Base-by-base conservation (phyloP, 352 stramenopile genomes). In the Phytophthora sp. region DNA sequence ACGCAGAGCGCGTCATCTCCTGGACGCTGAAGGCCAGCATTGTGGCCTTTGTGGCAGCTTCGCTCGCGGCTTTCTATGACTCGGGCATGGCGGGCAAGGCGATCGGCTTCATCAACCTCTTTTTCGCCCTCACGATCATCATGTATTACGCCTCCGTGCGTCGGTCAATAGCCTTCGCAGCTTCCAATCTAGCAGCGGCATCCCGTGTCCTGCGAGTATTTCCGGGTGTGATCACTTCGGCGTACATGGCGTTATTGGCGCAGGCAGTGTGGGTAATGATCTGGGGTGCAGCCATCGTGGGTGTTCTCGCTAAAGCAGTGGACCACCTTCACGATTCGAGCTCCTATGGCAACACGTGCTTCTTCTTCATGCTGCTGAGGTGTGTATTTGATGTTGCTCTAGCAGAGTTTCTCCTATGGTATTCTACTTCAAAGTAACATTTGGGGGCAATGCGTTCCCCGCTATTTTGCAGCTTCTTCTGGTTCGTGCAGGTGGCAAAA, bases 361-460 rank as follows among this genome's bases (percentile, higher is more conserved):
- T 94, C 46, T 95, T 96, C 69, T 90, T 94, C 57, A 88, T 96
- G 71, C 69, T 96, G 18, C 69, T 96, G 11, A 96, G 88, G 88
- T 94, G 68, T 5, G 41, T 30, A 44, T 18, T 5, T 20, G 27
- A 0, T 52, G 7, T 35, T 41, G 16, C 24, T 8, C 5, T 42
- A 27, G 23, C 2, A 55, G 4, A 21, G 1, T 59, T 27, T 49
- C 11, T 16, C 51, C 23, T 11, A 38, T 21, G 11, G 6, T 6
- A 18, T 30, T 27, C 13, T n/a, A n/a, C n/a, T n/a, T n/a, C n/a
- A n/a, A n/a, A n/a, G n/a, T n/a, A n/a, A n/a, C n/a, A n/a, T n/a
- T n/a, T n/a, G n/a, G n/a, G n/a, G n/a, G n/a, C 51, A 39, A 56
- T 16, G 46, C 24, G 39, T 9, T 47, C 12, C 12, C 39, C 53